Percentiles rank a stretch among this genome's conserved stretches.
These are phyloP conservation scores for Olyra latifolia DNA, from an alignment of 176 grass and related monocot species.

Conservation along the genomic window DNA sequence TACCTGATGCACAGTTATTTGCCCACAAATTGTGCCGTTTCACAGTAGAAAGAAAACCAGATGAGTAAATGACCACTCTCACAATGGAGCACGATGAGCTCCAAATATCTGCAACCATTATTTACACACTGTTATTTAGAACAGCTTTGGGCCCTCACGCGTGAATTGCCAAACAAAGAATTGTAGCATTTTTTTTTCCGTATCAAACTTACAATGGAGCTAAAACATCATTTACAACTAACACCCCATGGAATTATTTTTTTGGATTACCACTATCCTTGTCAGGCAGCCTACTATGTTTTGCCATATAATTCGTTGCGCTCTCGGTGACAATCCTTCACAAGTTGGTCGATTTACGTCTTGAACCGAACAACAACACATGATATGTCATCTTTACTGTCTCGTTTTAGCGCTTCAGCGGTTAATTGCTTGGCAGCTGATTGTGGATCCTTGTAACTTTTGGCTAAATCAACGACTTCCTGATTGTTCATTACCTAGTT, in stretches of 20 bases:
- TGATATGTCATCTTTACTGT: conserved; percentile 90
- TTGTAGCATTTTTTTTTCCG: conserved; percentile 35
- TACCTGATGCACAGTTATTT: too few species aligned
- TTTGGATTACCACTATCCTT: conserved; percentile 15
- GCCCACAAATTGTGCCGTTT: too few species aligned
- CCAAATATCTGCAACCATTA: conserved; percentile 48
- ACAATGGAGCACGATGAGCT: conserved; percentile 14
- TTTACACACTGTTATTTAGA: conserved; percentile 42
- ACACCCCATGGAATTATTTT: conserved; percentile 30
- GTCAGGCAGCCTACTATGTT: conserved; percentile 29
- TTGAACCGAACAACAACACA: conserved; percentile 85
- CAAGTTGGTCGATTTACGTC: conserved; percentile 29
- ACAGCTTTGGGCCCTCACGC: conserved; percentile 26
- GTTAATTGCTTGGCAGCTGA: conserved; percentile 67
- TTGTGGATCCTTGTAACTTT: conserved; percentile 71
- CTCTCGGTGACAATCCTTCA: conserved; percentile 5
- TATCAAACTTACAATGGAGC: conserved; percentile 41
- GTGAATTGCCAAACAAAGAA: conserved; percentile 47
- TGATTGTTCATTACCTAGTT: conserved; percentile 72
- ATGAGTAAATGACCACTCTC: neutral
- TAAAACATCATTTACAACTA: conserved; percentile 46
- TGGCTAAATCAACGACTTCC: conserved; percentile 65
- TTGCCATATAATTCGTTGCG: neutral
- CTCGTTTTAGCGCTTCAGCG: conserved; percentile 56
- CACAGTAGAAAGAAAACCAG: neutral